Conservation (phyloP, 441 rosid species). For the Daphne laureola region DNA sequence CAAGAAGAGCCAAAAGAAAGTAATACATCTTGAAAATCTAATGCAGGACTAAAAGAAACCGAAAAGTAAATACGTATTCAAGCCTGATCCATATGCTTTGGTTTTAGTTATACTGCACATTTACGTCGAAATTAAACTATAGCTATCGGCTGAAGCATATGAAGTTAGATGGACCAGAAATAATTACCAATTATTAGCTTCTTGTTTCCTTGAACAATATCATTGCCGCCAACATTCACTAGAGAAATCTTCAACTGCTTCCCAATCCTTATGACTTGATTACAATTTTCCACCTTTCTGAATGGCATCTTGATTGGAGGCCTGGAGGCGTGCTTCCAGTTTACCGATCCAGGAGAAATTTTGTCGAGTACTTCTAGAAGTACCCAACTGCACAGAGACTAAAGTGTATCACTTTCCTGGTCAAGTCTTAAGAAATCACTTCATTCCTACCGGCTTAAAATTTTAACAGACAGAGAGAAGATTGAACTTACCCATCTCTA, state of each 20-base stretch:
- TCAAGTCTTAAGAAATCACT: not conserved
- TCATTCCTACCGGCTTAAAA: no score
- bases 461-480: no score
- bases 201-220: constrained; percentile 59
- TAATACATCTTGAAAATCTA: no score
- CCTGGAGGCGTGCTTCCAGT: constrained; percentile 56
- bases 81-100: no score
- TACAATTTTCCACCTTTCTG: constrained; percentile 59
- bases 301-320: constrained; percentile 72
- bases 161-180: not conserved
- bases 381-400: constrained; percentile 38
- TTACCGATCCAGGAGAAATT: constrained; percentile 51
- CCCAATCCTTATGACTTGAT: constrained; percentile 57
- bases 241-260: constrained; percentile 48
- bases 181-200: constrained; percentile 57
- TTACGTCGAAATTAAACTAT: no score
- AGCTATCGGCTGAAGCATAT: no score
- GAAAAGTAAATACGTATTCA: no score
- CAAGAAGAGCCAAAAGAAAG: no score
- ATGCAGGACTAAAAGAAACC: no score
- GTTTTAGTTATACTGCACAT: no score
- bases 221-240: constrained; percentile 59
- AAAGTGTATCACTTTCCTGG: not conserved
- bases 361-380: constrained; percentile 58
- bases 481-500: constrained; percentile 40